These are phyloP conservation scores for Limonium bicolor DNA, from an alignment of 148 eudicot genomes.

Conservation along the genomic window DNA sequence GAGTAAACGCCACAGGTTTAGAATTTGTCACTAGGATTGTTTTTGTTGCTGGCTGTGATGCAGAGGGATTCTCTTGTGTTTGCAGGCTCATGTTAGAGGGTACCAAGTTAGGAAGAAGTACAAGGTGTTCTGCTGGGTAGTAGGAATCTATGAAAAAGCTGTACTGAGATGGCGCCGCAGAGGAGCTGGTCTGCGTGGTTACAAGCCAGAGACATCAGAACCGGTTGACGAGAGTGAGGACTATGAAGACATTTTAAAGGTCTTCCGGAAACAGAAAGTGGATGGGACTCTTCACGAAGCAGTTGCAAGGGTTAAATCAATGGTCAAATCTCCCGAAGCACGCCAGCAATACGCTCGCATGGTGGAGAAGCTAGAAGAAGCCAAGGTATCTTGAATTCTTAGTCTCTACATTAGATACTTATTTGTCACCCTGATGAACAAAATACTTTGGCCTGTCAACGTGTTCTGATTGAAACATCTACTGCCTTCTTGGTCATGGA, in stretches of 20 bases:
- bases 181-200: conserved; percentile 78
- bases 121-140: conserved; percentile 81
- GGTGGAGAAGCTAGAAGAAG: conserved; percentile 58
- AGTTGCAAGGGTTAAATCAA: conserved; percentile 62
- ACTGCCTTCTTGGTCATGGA: no score
- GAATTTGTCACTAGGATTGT: no score
- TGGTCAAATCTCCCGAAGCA: conserved; percentile 82
- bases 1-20: no score
- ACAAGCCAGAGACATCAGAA: conserved; percentile 32
- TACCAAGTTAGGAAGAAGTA: conserved; percentile 78
- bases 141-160: conserved; percentile 70
- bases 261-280: conserved; percentile 69
- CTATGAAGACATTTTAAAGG: conserved; percentile 55
- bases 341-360: conserved; percentile 80
- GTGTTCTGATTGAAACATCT: not conserved
- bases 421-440: not conserved
- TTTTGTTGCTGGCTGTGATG: no score
- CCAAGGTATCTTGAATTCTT: conserved; percentile 36
- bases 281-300: conserved; percentile 73
- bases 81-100: conserved; percentile 95
- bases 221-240: conserved; percentile 42
- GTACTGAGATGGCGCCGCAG: conserved; percentile 85
- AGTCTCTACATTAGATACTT: no score
- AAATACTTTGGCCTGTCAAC: not conserved
- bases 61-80: conserved; percentile 8